These are phyloP conservation scores for Pythium utonaiense DNA, from an alignment of 352 stramenopile genomes.

Conservation along the genomic window DNA sequence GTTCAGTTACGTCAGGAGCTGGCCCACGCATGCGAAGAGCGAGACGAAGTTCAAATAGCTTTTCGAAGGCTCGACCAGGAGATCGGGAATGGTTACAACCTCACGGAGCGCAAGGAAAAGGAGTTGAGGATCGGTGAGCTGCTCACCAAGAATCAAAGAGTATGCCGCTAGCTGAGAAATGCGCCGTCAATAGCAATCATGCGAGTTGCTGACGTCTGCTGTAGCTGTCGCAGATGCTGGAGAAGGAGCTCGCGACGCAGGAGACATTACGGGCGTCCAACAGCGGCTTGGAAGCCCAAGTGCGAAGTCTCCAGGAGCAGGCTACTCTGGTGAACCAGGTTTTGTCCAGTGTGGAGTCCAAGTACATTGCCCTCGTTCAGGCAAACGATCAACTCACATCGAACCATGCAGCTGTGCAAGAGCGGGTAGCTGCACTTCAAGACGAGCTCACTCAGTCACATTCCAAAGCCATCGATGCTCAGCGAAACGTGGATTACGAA, in stretches of 20 bases:
- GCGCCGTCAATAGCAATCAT: background rate
- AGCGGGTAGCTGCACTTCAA: slow-evolving; percentile 33
- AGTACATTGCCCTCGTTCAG: slow-evolving; percentile 31
- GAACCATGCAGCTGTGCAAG: slow-evolving; percentile 31
- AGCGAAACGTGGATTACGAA: slow-evolving; percentile 33
- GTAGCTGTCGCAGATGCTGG: slow-evolving; percentile 49
- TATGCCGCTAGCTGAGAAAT: too few relatives aligned
- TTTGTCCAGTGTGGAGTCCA: slow-evolving; percentile 33
- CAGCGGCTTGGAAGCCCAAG: slow-evolving; percentile 26
- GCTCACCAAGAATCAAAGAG: slow-evolving; percentile 57
- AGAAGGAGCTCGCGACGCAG: slow-evolving; percentile 43
- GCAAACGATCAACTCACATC: slow-evolving; percentile 27
- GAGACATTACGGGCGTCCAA: slow-evolving; percentile 31
- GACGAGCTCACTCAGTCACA: slow-evolving; percentile 14
- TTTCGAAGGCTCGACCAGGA: slow-evolving; percentile 55
- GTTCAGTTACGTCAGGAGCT: slow-evolving; percentile 31
- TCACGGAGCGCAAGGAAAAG: slow-evolving; percentile 58
- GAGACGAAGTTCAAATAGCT: slow-evolving; percentile 34
- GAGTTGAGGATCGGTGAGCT: slow-evolving; percentile 58
- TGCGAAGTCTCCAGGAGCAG: slow-evolving; percentile 31
- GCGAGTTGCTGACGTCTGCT: background rate
- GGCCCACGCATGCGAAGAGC: slow-evolving; percentile 33
- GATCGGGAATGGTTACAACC: slow-evolving; percentile 48
- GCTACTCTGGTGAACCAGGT: slow-evolving; percentile 37
- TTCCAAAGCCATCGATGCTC: background rate